A percentile compares a stretch with the other conserved stretches of the same genome.
Evolutionary conservation across 2,329 filamentous ascomycete genomes (phyloP).

Genomic region (Fusarium bulbicola): DNA sequence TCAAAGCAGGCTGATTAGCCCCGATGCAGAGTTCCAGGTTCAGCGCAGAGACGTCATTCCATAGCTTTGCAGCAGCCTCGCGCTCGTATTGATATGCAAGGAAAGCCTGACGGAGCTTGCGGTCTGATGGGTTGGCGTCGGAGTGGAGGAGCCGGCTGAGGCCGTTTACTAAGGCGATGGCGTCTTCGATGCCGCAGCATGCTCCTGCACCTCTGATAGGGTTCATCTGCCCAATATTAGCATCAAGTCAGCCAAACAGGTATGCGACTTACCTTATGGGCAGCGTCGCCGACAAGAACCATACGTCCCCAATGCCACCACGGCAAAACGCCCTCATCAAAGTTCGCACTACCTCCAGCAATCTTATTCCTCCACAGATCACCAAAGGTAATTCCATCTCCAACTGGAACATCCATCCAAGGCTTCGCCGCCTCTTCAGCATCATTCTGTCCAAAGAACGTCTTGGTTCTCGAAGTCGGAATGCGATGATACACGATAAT

Average conservation of each 20-base stretch:
- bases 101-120: not conserved
- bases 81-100: slow-evolving; percentile 7
- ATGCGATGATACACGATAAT: slow-evolving; percentile 16
- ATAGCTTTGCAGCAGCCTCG: slow-evolving; percentile 2
- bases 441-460: slow-evolving; percentile 15
- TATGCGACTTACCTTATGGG: slow-evolving; percentile 2
- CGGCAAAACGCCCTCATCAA: slow-evolving; percentile 13
- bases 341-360: slow-evolving; percentile 21
- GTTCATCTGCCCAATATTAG: slow-evolving; percentile 10
- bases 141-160: not conserved
- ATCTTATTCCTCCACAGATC: slow-evolving; percentile 15
- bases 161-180: slow-evolving; percentile 2
- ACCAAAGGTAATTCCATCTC: slow-evolving; percentile 4
- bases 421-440: slow-evolving; percentile 11
- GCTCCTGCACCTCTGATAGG: slow-evolving; percentile 23
- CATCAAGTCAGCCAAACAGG: too few relatives aligned
- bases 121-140: not conserved
- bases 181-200: slow-evolving; percentile 19
- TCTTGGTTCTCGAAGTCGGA: slow-evolving; percentile 1
- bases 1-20: not conserved
- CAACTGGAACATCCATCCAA: slow-evolving; percentile 11
- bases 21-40: slow-evolving; percentile 18
- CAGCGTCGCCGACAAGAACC: slow-evolving; percentile 21
- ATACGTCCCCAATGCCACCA: slow-evolving; percentile 28
- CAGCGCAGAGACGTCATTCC: slow-evolving; percentile 9